Percentiles rank a stretch among this genome's conserved stretches.
phyloP scores from a whole-genome alignment of 139 green algal genomes.

The Chlamydomonas incerta region DNA sequence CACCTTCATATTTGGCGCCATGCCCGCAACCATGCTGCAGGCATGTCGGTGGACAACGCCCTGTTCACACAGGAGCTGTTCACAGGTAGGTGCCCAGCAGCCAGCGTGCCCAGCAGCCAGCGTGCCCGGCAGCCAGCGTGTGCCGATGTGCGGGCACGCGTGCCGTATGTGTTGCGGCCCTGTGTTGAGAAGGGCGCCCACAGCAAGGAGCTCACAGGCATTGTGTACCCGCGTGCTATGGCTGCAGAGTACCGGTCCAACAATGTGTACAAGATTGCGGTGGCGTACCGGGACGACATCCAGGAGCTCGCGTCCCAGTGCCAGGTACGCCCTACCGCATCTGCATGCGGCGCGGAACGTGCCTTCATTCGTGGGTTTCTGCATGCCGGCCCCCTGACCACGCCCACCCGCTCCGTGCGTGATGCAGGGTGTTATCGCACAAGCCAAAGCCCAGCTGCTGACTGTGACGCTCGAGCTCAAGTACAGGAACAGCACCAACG shows the following conservation, averaged over 20 bases:
- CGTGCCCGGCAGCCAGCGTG: too few species aligned
- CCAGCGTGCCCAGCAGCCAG: background rate
- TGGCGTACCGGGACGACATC: constrained; percentile 11
- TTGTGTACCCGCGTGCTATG: too few species aligned
- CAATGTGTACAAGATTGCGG: constrained; percentile 7
- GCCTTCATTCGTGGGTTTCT: too few species aligned
- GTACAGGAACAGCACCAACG: background rate
- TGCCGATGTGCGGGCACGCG: too few species aligned
- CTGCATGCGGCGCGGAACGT: too few species aligned
- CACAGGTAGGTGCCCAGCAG: background rate
- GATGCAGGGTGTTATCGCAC: background rate
- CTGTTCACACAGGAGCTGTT: constrained; percentile 26
- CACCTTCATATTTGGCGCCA: too few species aligned
- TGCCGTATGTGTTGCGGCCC: too few species aligned
- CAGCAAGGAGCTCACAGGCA: too few species aligned
- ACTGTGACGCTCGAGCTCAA: background rate
- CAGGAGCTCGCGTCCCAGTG: background rate
- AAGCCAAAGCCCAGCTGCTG: background rate
- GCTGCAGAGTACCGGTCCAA: constrained; percentile 20
- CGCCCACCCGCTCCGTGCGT: too few species aligned
- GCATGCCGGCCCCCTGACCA: too few species aligned
- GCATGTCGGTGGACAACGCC: constrained; percentile 12
- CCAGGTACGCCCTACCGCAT: too few species aligned
- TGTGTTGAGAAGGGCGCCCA: too few species aligned
- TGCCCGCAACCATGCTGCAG: background rate